A percentile compares a stretch with the other conserved stretches of the same genome.
Evolutionary conservation across 352 stramenopile genomes (phyloP).

Genomic region (Pythium phragmitis): DNA sequence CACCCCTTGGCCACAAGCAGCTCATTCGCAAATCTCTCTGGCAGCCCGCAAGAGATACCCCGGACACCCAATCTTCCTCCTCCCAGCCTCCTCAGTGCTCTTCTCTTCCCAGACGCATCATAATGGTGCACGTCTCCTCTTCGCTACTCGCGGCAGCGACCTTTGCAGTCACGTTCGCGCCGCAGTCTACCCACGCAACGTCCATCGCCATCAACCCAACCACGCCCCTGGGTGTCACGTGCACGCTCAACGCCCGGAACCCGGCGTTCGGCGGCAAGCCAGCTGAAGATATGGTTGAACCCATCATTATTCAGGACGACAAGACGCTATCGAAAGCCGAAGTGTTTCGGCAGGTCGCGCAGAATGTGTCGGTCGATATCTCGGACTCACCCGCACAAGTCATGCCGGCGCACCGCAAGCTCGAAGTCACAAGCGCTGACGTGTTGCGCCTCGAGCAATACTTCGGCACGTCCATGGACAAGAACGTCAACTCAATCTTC

Average conservation of each 20-base stretch:
- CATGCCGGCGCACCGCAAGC: background rate
- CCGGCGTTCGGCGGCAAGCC: conserved; percentile 15
- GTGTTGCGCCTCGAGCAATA: conserved; percentile 20
- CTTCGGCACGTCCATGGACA: conserved; percentile 19
- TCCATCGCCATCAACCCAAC: conserved; percentile 13
- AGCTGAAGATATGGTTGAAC: background rate
- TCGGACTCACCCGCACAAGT: background rate
- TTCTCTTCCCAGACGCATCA: background rate
- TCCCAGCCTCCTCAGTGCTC: background rate
- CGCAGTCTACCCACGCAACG: background rate
- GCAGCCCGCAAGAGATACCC: background rate
- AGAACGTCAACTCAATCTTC: conserved; percentile 22
- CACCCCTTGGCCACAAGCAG: too few relatives aligned
- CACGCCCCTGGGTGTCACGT: conserved; percentile 9
- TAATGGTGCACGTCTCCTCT: conserved; percentile 5
- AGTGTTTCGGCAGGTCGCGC: conserved; percentile 4
- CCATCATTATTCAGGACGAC: conserved; percentile 4
- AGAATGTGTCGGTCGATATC: background rate
- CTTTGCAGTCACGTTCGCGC: background rate
- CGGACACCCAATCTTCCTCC: background rate
- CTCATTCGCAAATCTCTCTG: conserved; percentile 10
- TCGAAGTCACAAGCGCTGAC: conserved; percentile 20
- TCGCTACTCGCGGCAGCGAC: background rate
- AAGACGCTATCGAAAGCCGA: conserved; percentile 13
- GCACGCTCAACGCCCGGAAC: background rate